Conservation (phyloP, 805 yeast genomes). For the Dipodascus albidus region DNA sequence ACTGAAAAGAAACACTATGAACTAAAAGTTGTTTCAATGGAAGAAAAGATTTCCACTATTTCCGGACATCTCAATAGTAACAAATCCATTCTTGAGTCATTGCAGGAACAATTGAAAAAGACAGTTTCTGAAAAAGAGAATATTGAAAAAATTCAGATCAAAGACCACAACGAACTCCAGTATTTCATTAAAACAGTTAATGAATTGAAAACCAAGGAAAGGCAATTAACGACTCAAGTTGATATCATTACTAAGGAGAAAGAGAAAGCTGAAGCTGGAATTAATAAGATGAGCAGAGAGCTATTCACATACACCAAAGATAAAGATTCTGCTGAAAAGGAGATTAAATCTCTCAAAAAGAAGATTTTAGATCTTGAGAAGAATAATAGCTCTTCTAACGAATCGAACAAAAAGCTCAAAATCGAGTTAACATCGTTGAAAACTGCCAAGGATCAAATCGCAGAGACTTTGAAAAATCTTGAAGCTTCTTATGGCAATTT, state of each 20-base stretch:
- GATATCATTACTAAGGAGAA: constrained; percentile 32
- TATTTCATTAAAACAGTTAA: constrained; percentile 25
- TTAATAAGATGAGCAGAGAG: constrained; percentile 84
- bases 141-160: constrained; percentile 8
- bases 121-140: constrained; percentile 9
- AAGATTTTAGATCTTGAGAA: constrained; percentile 23
- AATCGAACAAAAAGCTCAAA: constrained; percentile 14
- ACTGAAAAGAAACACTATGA: constrained; percentile 25
- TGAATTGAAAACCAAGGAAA: constrained; percentile 22
- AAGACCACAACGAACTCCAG: constrained; percentile 16
- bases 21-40: constrained; percentile 26
- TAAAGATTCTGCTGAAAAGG: constrained; percentile 39
- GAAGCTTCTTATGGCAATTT: constrained; percentile 17
- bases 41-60: not conserved
- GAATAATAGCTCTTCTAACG: constrained; percentile 2
- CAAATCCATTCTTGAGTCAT: constrained; percentile 8
- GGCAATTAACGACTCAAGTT: constrained; percentile 26
- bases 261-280: constrained; percentile 69
- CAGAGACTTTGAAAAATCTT: constrained; percentile 20
- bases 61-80: constrained; percentile 8
- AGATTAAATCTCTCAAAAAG: constrained; percentile 33
- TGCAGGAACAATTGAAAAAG: constrained; percentile 4
- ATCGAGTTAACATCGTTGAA: constrained; percentile 14
- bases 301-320: constrained; percentile 53
- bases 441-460: constrained; percentile 8